These are phyloP conservation scores for Candida sakaeoensis DNA, from an alignment of 805 yeast species.

Conservation along the genomic window DNA sequence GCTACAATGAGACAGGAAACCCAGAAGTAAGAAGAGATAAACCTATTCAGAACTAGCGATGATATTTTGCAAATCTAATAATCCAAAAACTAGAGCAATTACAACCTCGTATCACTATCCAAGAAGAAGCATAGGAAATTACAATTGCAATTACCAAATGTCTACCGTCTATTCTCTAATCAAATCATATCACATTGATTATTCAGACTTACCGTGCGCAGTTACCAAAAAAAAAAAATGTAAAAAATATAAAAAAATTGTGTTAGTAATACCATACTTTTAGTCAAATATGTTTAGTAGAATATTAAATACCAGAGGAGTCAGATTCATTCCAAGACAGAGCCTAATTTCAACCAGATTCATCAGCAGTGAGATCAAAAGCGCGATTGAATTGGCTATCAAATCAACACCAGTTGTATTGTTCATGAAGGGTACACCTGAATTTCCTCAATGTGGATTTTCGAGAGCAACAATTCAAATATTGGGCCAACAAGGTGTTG, in stretches of 20 bases:
- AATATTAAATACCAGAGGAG: not conserved
- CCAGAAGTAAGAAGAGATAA: too few species aligned
- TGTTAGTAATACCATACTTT: too few species aligned
- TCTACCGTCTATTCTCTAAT: too few species aligned
- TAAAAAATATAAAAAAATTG: too few species aligned
- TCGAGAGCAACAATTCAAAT: conserved; percentile 92
- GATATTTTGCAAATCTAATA: too few species aligned
- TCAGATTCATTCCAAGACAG: not conserved
- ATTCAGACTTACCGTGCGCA: not conserved
- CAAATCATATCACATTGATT: not conserved
- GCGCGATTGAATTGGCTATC: conserved; percentile 85
- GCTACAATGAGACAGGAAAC: too few species aligned
- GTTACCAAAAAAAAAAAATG: not conserved
- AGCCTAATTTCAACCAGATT: conserved; percentile 31
- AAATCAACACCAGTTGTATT: conserved; percentile 89
- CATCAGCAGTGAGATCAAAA: conserved; percentile 71
- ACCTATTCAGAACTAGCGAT: too few species aligned
- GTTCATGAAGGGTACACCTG: conserved; percentile 98
- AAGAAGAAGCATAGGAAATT: too few species aligned
- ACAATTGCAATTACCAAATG: too few species aligned
- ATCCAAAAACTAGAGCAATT: too few species aligned
- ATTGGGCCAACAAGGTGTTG: conserved; percentile 95
- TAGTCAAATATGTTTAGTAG: not conserved
- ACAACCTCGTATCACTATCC: too few species aligned
- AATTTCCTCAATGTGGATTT: conserved; percentile 96